Percentiles rank a stretch among this genome's conserved stretches.
Evolutionary conservation across 768 basidiomycete genomes (phyloP).

Genomic region (Pulveroboletus sp.): DNA sequence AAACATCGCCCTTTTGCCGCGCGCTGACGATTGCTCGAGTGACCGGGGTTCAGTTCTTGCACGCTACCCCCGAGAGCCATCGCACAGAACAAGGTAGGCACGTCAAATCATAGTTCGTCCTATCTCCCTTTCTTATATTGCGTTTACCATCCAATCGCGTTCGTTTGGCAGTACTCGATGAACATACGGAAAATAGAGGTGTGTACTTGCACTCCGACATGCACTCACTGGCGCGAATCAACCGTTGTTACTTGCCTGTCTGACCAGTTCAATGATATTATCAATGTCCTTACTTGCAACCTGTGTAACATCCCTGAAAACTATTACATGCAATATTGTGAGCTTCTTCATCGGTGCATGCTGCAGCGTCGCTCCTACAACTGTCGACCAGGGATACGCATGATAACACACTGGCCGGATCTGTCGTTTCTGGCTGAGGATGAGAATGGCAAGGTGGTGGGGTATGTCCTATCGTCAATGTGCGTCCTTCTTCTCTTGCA

Average conservation of each 20-base stretch:
- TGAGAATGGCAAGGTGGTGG: slow-evolving; percentile 44
- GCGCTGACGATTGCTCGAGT: neutral
- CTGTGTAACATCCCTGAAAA: slow-evolving; percentile 50
- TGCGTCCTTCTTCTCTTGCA: slow-evolving; percentile 23
- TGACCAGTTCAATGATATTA: slow-evolving; percentile 42
- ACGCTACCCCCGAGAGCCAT: neutral
- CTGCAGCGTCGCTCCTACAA: neutral
- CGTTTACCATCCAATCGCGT: neutral
- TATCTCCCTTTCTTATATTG: neutral
- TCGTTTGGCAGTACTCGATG: slow-evolving; percentile 9
- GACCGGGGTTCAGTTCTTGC: neutral
- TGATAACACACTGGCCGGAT: slow-evolving; percentile 48
- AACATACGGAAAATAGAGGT: slow-evolving; percentile 30
- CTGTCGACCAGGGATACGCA: slow-evolving; percentile 38
- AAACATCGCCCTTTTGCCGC: neutral
- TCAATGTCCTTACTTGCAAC: slow-evolving; percentile 48
- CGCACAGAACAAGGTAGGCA: neutral
- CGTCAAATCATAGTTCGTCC: neutral
- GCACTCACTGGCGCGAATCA: neutral
- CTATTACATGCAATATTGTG: slow-evolving; percentile 35
- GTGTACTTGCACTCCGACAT: neutral
- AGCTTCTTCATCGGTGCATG: neutral
- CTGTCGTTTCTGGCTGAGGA: slow-evolving; percentile 52
- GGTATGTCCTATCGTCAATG: slow-evolving; percentile 56
- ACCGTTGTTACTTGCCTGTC: neutral